phyloP scores from a whole-genome alignment of 306 rosid species.

The Castanea sativa region DNA sequence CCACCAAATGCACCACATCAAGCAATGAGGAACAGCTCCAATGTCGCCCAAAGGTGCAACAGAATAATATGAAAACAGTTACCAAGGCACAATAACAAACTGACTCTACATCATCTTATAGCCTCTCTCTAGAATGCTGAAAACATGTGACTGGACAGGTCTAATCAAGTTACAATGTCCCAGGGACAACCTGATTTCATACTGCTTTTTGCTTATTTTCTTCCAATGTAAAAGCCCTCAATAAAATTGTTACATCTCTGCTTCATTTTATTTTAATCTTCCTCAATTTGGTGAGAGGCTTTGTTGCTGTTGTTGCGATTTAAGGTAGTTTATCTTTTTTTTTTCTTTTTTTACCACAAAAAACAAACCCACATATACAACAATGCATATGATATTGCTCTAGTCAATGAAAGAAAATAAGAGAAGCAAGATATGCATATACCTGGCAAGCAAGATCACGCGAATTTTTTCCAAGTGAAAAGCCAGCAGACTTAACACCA shows the following conservation, averaged over 20 bases:
- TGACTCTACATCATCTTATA: no score
- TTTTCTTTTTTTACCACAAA: not conserved
- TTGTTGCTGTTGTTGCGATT: no score
- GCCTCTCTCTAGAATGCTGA: no score
- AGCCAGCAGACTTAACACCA: slow-evolving; percentile 56
- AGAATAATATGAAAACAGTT: no score
- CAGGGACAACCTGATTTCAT: no score
- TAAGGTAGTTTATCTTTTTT: not conserved
- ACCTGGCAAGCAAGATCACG: slow-evolving; percentile 98
- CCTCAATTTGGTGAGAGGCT: not conserved
- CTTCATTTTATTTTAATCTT: not conserved
- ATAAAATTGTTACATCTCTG: not conserved
- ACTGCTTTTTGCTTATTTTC: no score
- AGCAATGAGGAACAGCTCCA: no score
- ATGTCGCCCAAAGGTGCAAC: no score
- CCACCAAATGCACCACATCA: no score
- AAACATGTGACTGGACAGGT: no score
- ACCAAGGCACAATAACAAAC: no score
- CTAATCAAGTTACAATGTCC: no score
- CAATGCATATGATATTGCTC: not conserved
- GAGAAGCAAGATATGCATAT: slow-evolving; percentile 12
- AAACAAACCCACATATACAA: not conserved
- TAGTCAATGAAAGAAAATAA: not conserved
- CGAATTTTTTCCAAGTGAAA: slow-evolving; percentile 74
- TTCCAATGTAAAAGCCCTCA: not conserved